Evolutionary conservation across 106 monocot genomes (phyloP).

Genomic region (Acorus gramineus): DNA sequence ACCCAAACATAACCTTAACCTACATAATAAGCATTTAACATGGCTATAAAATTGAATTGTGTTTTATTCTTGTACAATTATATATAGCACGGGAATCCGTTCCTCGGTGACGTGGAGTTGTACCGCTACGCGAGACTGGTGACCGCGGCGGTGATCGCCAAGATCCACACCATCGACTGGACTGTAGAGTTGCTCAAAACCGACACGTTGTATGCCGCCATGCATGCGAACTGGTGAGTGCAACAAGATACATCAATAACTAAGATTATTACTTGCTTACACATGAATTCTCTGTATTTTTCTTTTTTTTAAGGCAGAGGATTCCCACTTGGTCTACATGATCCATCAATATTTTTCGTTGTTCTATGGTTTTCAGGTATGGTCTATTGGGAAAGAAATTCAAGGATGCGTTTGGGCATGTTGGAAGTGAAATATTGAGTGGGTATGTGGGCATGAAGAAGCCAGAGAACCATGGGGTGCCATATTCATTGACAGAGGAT

Average conservation of each 20-base stretch:
- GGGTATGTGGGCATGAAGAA: conserved; percentile 55
- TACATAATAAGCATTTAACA: no score
- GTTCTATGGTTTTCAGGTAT: conserved; percentile 22
- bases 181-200: conserved; percentile 64
- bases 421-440: conserved; percentile 34
- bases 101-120: conserved; percentile 30
- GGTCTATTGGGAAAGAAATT: conserved; percentile 49
- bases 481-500: conserved; percentile 56
- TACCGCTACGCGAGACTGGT: conserved; percentile 38
- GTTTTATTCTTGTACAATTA: not conserved
- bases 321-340: not conserved
- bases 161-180: conserved; percentile 75
- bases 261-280: not conserved
- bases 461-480: conserved; percentile 44
- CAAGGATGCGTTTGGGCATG: conserved; percentile 44
- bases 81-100: conserved; percentile 21
- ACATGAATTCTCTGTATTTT: not conserved
- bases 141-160: conserved; percentile 62
- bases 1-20: no score
- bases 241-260: no score
- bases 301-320: not conserved
- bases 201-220: conserved; percentile 24
- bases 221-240: conserved; percentile 45
- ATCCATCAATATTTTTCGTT: not conserved
- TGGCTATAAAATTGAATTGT: no score